Base-by-base conservation (phyloP, 164 flowering plant genomes). In the Taxillus chinensis region DNA sequence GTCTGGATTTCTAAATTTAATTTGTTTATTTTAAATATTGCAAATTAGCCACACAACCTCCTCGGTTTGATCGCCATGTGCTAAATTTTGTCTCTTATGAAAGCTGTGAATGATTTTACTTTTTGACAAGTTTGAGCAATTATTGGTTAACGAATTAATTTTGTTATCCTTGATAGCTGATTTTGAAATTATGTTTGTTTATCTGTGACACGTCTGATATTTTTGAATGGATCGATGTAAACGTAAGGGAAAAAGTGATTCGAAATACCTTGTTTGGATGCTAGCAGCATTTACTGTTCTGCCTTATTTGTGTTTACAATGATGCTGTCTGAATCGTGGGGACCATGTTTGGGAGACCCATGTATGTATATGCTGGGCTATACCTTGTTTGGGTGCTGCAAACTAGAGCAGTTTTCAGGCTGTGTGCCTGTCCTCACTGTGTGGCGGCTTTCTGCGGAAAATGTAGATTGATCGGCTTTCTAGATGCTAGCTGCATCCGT, bases 321-420 rank as follows among this genome's bases (percentile, higher is more conserved):
- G 72, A 71, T 54, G 45, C 57, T 27, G 46, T 72, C 74, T 15
- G 62, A 61, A 68, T 72, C 66, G 67, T 63, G 66, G 74, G 27
- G 80, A 27, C 72, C 77, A 68, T 45, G 58, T 64, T 55, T 6
- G 59, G 7, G 62, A 63, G 60, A 59, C 60, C 52, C 58, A 59
- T 74, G 55, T 39, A 48, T 68, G 63, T 45, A 27, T 27, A 27
- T 27, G 27, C 27, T 2, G 67, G 64, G 70, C 55, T 70, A 41
- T 56, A 17, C 63, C 52, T 39, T 54, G 53, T 39, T 57, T 12
- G 60, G 67, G 54, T 43, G 70, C 54, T 67, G 39, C 62, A 59
- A 65, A 64, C 48, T 45, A 45, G 38, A 39, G 52, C 60, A 61
- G n/a, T 45, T 63, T 39, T 68, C 55, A 45, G 46, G 41, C 27